Evolutionary conservation across 1,284 basidiomycete species (phyloP), one percentile per base, ranked within the genome.

Genomic region (Cryptococcus deneoformans): DNA sequence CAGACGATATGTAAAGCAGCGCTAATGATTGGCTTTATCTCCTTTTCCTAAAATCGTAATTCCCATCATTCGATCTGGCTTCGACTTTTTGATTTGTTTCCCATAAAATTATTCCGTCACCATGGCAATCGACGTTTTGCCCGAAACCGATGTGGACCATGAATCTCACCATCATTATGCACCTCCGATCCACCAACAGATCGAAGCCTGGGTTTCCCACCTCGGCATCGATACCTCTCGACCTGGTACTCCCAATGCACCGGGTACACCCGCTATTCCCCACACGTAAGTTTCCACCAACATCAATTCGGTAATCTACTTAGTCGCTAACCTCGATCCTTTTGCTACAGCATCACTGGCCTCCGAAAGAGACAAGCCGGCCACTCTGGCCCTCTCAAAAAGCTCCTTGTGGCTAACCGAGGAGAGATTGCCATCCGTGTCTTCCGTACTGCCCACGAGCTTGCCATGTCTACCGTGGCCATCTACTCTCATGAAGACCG

Each of bases 391-490:
- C 92, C 90, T 5, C 81, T 95, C 67, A 93, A 91, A 58, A 94
- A 94, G 82, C 89, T 94, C 73, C 85, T 94, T 38, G 93, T 98
- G 66, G 94, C 94, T 59, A 97, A 97, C 80, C 88, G 93, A 69
- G 93, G 94, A 73, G 95, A 99, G 88, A 99, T 99, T 76, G 96
- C 96, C 37, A 94, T 99, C 72, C 90, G 96, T 77, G 93, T 99
- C 52, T 97, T 99, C 84, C 85, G 96, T 72, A 98, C 96, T 2
- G 92, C 96, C 54, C 95, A 99, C 81, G 96, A 99, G 77, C 85
- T 99, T 60, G 96, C 94, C 39, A 96, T 99, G 93, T 91, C 95
- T 76, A 97, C 95, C 53, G 96, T 99, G 56, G 95, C 96, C 47
- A 97, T 99, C 81, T 99, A 92, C 82, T 97, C 93, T 14, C 88